Base-by-base conservation (phyloP, 2,329 filamentous ascomycete species). In the Cladophialophora exuberans region DNA sequence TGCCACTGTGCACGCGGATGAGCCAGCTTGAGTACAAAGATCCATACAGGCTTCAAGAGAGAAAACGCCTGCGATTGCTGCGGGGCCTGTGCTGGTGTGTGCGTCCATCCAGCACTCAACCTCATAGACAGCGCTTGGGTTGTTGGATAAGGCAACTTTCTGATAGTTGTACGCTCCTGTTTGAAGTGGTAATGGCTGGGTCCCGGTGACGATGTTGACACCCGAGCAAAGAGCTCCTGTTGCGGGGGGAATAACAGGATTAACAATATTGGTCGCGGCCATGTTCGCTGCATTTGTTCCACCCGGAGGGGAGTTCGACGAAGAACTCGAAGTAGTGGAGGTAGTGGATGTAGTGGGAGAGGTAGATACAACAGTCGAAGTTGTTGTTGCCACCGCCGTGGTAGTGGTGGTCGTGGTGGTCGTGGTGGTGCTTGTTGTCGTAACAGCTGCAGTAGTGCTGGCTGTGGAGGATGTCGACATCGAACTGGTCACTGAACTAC, bases 141-240 rank as follows among this genome's bases (percentile, higher is more conserved):
- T 26, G 45, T 52, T 43, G 11, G 48, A 39, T 10, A 60, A 25
- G 5, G 48, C 53, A 15, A 60, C 50, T 41, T 60, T 60, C 20
- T 54, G 48, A 25, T 56, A 56, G 26, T 60, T 60, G 26, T 56
- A 60, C 11, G 49, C 57, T 5, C 57, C 57, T 7, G 44, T 33
- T 15, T 25, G 13, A 5, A 60, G 30, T 9, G 47, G 44, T 11
- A 30, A 25, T 25, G 52, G 28, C 30, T 51, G 47, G 6, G 17
- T 38, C 4, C 15, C 15, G 22, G 23, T 13, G 13, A 46, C 23
- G n/a, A 48, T 46, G 33, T 54, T 60, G 30, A 10, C 20, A 4
- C 49, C 49, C 15, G 44, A 10, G 35, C 57, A 60, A 7, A 60
- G 26, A 2, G 41, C 45, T 10, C 57, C 53, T 4, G 13, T 31